Evolutionary conservation across 345 rosid genomes (phyloP), one percentile per base, ranked within the genome.

Genomic region (Balakata baccata): DNA sequence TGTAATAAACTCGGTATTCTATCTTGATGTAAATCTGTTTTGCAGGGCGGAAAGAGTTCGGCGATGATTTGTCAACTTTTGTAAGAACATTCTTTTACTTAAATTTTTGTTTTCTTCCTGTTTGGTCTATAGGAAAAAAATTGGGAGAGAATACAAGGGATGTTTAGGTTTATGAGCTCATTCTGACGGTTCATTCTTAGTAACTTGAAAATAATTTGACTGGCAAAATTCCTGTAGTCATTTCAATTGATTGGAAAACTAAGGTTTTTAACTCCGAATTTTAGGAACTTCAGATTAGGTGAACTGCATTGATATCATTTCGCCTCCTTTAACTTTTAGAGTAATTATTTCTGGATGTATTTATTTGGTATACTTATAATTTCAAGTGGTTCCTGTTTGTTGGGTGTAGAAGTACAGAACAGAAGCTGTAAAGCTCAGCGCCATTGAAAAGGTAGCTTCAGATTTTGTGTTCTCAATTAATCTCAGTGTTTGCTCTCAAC

Each of bases 41-140:
- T 69, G 82, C 87, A 94, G 97, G 89, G 45, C 76, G 78, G 76
- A 83, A 81, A 68, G 96, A 87, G 67, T 87, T 92, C 54, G 66
- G 78, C 41, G 93, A 91, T 69, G 98, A 90, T 65, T 75, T 85
- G 47, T 73, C 92, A 25, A 81, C 68, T 69, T 73, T 81, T 67
- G 99, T 94, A 89, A 77, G 93, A 66, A 54, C 67, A 52, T 1
- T n/a, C 66, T 70, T 68, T 16, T 47, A 34, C 72, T 71, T 50
- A 11, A 74, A 64, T 67, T 59, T 77, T 34, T 12, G 58, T 50
- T 43, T 65, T 67, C 17, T 39, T 57, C 58, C 66, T 68, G 62
- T 74, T 74, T 69, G 57, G 68, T 43, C 47, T 52, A 1, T 29
- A 29, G 34, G 34, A 41, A 52, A 41, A 25, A 74, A 72, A 39